Conservation (phyloP, 371 early-diverging fungal species). For the Conidiobolus coronatus region DNA sequence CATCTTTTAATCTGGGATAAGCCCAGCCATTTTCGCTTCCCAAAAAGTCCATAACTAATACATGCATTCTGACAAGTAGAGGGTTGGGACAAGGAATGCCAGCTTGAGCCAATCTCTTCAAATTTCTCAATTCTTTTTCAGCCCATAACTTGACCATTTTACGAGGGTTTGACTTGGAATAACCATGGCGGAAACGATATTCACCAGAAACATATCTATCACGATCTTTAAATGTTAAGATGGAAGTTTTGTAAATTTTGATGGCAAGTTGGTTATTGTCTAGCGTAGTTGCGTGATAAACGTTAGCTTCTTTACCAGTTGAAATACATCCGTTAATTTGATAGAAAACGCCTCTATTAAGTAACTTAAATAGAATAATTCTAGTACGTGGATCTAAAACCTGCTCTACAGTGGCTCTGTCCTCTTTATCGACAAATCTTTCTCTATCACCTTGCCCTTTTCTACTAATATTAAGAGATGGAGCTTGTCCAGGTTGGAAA, state of each 20-base stretch:
- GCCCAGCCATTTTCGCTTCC: constrained; percentile 83
- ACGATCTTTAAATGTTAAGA: constrained; percentile 95
- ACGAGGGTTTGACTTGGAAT: constrained; percentile 86
- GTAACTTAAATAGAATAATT: constrained; percentile 87
- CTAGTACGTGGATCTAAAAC: constrained; percentile 96
- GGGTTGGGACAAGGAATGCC: constrained; percentile 94
- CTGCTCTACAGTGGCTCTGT: constrained; percentile 94
- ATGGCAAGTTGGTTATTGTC: constrained; percentile 71
- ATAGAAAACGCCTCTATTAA: constrained; percentile 70
- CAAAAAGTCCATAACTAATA: constrained; percentile 92
- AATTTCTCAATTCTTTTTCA: constrained; percentile 98
- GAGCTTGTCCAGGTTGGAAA: constrained; percentile 24
- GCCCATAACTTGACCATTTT: constrained; percentile 99
- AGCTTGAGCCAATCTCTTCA: constrained; percentile 72
- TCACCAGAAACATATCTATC: constrained; percentile 97
- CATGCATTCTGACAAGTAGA: constrained; percentile 81
- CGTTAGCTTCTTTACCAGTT: constrained; percentile 98
- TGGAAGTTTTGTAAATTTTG: constrained; percentile 98
- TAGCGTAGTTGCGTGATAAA: constrained; percentile 86
- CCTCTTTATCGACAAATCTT: constrained; percentile 60
- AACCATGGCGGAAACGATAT: constrained; percentile 90
- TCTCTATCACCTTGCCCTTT: constrained; percentile 61
- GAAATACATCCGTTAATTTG: constrained; percentile 94
- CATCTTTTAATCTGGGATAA: constrained; percentile 90
- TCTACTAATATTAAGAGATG: constrained; percentile 36